Conservation (phyloP, 108 stramenopile genomes). For the Nannochloropsis salina region DNA sequence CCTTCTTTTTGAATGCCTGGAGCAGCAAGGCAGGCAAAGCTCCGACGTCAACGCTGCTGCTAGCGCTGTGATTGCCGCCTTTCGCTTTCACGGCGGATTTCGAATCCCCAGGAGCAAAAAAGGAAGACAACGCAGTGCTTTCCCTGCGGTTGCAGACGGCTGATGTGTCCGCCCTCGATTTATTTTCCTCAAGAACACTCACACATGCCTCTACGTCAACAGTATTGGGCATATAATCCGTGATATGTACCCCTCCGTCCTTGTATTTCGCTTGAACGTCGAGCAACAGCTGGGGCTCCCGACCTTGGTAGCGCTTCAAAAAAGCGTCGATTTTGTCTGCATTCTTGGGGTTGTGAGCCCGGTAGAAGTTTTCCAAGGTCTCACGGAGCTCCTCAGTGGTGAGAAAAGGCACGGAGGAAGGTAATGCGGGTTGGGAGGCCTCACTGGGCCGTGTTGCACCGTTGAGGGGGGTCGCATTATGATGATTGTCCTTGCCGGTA, state of each 20-base stretch:
- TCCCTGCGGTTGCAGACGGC: no score
- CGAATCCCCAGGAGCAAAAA: no score
- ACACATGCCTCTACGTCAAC: no score
- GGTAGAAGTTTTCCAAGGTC: neutral
- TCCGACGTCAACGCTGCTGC: neutral
- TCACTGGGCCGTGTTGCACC: no score
- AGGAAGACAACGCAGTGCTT: no score
- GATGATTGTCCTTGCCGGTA: no score
- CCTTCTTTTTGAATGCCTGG: neutral
- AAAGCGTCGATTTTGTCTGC: constrained; percentile 9
- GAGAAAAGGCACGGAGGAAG: no score
- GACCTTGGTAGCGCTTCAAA: neutral
- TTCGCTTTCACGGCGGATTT: no score
- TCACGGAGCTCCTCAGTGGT: neutral
- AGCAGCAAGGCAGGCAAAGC: neutral
- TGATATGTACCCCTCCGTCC: neutral
- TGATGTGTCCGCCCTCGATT: no score
- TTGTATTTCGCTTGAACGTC: neutral
- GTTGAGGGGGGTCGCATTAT: no score
- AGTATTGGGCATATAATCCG: neutral
- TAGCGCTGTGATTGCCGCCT: neutral
- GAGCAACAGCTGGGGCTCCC: neutral
- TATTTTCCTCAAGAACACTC: no score
- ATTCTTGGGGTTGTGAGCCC: neutral
- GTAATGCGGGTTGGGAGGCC: no score